Base-by-base conservation (phyloP, 257 asterid genomes). In the Solanum sitiens region DNA sequence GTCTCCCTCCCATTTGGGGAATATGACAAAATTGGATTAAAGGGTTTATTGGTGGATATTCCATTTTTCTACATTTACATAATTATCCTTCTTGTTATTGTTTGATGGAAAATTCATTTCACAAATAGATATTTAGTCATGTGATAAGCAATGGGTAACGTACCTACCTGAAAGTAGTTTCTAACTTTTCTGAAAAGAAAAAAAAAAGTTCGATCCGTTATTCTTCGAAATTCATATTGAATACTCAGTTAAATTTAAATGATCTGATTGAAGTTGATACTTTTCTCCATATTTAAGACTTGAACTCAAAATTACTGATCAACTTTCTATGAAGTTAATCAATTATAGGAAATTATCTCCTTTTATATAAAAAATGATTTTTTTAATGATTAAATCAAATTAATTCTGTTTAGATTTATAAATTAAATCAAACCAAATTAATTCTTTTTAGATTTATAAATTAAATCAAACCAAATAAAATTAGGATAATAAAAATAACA, bases 1-100 rank as follows among this genome's bases (percentile, higher is more conserved):
- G 35, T 18, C 44, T 80, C 68, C 30, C 85, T 47, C 68, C 85
- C 85, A 80, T 47, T 30, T 80, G 68, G 67, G 11, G 68, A 80
- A 47, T 68, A 47, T 80, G 85, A 80, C 85, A 80, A 80, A 80
- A 47, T 30, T 50, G 44, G 85, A 80, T 80, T n/a, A 30, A 39
- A 80, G 85, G 70, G 70, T 80, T 80, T 80, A 47, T 47, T 30
- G 70, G 70, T 47, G 85, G 85, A 80, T 80, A 80, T 80, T 80
- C 85, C 30, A 30, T 8, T 80, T 30, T 80, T 5, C 6, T 50
- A 2, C 5, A 47, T 30, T 45, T 80, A 47, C 85, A 32, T 15
- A 50, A 30, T 18, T 80, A 30, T 39, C 85, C 85, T 80, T 20
- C 25, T 45, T 47, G 1, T 50, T 30, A 80, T 80, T 80, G 44